Percentiles rank a stretch among this genome's conserved stretches.
Conservation (phyloP, 2,329 filamentous ascomycete genomes). For the Pseudogymnoascus sp. region DNA sequence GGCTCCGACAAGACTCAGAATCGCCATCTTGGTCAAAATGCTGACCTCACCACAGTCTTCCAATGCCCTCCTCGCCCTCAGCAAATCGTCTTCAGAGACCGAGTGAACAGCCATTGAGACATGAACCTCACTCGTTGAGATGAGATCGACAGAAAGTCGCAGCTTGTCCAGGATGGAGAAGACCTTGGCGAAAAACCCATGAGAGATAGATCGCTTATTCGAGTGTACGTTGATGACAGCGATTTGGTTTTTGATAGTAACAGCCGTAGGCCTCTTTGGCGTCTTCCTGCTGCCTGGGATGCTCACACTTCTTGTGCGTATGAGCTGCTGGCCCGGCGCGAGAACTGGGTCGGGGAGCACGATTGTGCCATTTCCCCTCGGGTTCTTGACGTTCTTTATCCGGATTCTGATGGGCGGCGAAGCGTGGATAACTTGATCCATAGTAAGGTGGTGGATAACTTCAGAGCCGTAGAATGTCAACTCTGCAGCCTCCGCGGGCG, state of each 20-base stretch:
- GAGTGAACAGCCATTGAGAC: slow-evolving; percentile 95
- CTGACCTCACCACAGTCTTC: slow-evolving; percentile 81
- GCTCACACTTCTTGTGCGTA: slow-evolving; percentile 36
- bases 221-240: slow-evolving; percentile 96
- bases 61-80: slow-evolving; percentile 63
- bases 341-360: slow-evolving; percentile 65
- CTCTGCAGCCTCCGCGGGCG: slow-evolving; percentile 89
- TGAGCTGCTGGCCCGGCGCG: slow-evolving; percentile 47
- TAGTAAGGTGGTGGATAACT: slow-evolving; percentile 97
- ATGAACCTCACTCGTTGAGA: slow-evolving; percentile 93
- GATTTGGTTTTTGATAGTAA: slow-evolving; percentile 96
- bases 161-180: slow-evolving; percentile 85
- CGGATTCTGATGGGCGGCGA: slow-evolving; percentile 70
- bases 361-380: slow-evolving; percentile 67
- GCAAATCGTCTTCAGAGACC: slow-evolving; percentile 50
- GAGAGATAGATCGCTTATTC: slow-evolving; percentile 91
- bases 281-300: slow-evolving; percentile 38
- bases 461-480: slow-evolving; percentile 91
- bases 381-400: slow-evolving; percentile 89
- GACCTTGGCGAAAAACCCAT: slow-evolving; percentile 90
- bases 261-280: slow-evolving; percentile 72
- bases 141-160: slow-evolving; percentile 86
- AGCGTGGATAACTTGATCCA: slow-evolving; percentile 92
- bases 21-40: slow-evolving; percentile 85
- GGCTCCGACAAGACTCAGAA: slow-evolving; percentile 85